Evolutionary conservation across 2,329 filamentous ascomycete genomes (phyloP).

Genomic region (Boeremia exigua): DNA sequence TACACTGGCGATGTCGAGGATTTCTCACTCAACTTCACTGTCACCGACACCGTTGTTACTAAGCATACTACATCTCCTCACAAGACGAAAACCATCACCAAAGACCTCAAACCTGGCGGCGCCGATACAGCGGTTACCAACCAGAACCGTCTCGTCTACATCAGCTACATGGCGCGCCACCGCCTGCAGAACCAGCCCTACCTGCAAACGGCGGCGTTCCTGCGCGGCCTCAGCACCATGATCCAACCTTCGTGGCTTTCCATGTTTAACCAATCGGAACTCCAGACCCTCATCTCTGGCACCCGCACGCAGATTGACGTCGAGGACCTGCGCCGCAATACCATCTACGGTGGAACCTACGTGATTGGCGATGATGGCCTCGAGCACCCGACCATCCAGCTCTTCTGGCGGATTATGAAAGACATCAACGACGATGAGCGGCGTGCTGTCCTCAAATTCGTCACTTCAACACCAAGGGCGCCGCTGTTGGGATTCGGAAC

Average conservation of each 20-base stretch:
- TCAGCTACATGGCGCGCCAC: conserved; percentile 88
- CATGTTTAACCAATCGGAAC: conserved; percentile 97
- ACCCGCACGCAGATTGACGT: conserved; percentile 86
- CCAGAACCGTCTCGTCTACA: conserved; percentile 91
- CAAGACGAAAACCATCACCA: conserved; percentile 68
- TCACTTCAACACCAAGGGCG: conserved; percentile 89
- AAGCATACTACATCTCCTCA: conserved; percentile 41
- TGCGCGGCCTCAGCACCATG: conserved; percentile 83
- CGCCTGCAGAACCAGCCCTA: conserved; percentile 81
- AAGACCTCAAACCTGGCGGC: conserved; percentile 78
- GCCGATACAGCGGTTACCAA: conserved; percentile 83
- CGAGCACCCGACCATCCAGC: conserved; percentile 82
- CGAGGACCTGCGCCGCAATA: conserved; percentile 82
- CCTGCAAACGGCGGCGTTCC: conserved; percentile 84
- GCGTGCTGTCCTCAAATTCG: conserved; percentile 89
- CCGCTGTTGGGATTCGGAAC: conserved; percentile 89
- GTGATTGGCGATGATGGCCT: conserved; percentile 83
- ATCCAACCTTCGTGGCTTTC: conserved; percentile 92
- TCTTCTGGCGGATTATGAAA: conserved; percentile 92
- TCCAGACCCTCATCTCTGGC: conserved; percentile 91
- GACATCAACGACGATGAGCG: conserved; percentile 76
- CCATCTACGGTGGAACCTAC: conserved; percentile 86
- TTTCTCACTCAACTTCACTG: conserved; percentile 85
- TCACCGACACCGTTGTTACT: conserved; percentile 69
- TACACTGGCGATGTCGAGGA: conserved; percentile 81